Percentiles rank a stretch among this genome's conserved stretches.
phyloP scores from a whole-genome alignment of 768 basidiomycete species.

The Pilatotrama ljubarskyi region DNA sequence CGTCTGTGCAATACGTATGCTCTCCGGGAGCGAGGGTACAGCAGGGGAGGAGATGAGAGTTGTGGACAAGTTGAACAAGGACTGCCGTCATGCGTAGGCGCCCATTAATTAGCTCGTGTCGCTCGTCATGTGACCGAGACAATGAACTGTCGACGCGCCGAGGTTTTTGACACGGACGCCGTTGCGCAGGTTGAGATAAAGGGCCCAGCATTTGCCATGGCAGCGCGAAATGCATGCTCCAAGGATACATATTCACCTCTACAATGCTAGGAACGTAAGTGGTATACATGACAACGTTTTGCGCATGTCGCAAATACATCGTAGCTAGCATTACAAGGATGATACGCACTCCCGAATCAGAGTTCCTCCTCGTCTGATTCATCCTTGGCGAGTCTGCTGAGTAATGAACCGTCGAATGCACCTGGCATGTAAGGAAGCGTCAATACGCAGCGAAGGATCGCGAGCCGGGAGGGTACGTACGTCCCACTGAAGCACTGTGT shows the following conservation, averaged over 20 bases:
- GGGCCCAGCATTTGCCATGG: too few species aligned
- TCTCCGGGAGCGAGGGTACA: background rate
- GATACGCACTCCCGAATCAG: background rate
- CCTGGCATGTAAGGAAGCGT: conserved; percentile 10
- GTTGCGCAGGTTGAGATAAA: too few species aligned
- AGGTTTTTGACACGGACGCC: background rate
- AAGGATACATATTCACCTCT: too few species aligned
- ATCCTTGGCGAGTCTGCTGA: conserved; percentile 24
- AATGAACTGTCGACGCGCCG: background rate
- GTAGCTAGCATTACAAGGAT: background rate
- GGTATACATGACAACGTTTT: too few species aligned
- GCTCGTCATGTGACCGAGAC: conserved; percentile 17
- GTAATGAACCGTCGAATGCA: conserved; percentile 29
- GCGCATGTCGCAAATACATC: too few species aligned
- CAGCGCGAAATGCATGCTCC: background rate
- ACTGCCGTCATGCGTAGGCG: conserved; percentile 7
- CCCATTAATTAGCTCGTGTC: conserved; percentile 14
- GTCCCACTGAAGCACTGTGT: conserved; percentile 37
- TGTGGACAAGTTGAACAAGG: conserved; percentile 8
- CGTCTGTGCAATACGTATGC: background rate
- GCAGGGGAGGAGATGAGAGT: conserved; percentile 1
- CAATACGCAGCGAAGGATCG: background rate
- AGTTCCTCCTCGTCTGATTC: conserved; percentile 26
- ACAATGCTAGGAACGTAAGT: too few species aligned
- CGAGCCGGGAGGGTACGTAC: conserved; percentile 28